These are phyloP conservation scores for Trichoderma sp. DNA, from an alignment of 2,329 filamentous ascomycete species.

Conservation along the genomic window DNA sequence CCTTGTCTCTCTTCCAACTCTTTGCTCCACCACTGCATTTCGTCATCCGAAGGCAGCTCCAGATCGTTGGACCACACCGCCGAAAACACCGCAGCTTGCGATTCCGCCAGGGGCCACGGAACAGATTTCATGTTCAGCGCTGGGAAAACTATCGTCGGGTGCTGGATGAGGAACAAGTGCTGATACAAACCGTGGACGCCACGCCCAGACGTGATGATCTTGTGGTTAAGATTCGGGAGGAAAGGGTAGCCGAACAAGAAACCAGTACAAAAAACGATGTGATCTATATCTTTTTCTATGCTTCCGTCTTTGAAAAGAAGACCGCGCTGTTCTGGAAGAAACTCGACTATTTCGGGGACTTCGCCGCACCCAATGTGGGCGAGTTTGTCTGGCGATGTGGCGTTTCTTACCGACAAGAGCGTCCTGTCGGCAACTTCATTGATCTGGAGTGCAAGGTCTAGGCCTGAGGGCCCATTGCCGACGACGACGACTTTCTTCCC, in stretches of 20 bases:
- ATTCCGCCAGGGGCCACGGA: constrained; percentile 79
- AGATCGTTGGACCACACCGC: constrained; percentile 73
- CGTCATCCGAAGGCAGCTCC: constrained; percentile 55
- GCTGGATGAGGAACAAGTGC: constrained; percentile 71
- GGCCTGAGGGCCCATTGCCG: constrained; percentile 78
- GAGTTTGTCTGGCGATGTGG: constrained; percentile 44
- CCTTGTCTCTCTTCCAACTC: constrained; percentile 51
- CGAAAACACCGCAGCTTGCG: constrained; percentile 72
- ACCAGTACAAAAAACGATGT: constrained; percentile 82
- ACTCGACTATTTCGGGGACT: constrained; percentile 57
- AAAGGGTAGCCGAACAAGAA: constrained; percentile 87
- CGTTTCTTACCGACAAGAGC: constrained; percentile 60
- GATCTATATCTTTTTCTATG: constrained; percentile 66
- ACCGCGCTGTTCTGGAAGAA: constrained; percentile 50
- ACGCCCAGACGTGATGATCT: constrained; percentile 64
- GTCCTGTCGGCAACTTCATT: constrained; percentile 58
- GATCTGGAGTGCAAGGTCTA: constrained; percentile 81
- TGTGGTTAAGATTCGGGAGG: constrained; percentile 42
- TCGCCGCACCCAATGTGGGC: constrained; percentile 48
- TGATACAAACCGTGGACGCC: constrained; percentile 71
- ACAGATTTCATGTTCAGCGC: constrained; percentile 77
- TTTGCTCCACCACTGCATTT: constrained; percentile 70
- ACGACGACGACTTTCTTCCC: constrained; percentile 77
- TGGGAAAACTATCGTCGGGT: constrained; percentile 76
- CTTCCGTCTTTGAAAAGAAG: constrained; percentile 65